These are phyloP conservation scores for Linderniella brevidens DNA, from an alignment of 257 asterid genomes.

Conservation along the genomic window DNA sequence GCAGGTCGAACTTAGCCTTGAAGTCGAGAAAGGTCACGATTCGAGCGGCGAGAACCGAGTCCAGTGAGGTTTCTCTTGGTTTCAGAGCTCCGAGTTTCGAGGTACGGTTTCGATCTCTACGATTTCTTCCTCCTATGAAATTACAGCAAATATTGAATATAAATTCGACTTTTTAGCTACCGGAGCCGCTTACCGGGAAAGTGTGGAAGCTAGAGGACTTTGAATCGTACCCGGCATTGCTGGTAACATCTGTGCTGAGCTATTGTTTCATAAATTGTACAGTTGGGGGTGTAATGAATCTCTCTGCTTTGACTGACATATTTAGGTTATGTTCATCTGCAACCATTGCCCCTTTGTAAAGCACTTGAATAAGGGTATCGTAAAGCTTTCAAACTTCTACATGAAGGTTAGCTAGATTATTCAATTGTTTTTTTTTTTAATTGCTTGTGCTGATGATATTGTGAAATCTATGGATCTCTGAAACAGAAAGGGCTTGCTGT, in stretches of 20 bases:
- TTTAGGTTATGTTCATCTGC: slow-evolving; percentile 78
- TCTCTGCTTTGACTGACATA: background rate
- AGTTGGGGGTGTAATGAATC: too few species aligned
- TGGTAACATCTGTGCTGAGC: slow-evolving; percentile 26
- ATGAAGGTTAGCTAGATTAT: slow-evolving; percentile 40
- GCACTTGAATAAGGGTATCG: slow-evolving; percentile 63
- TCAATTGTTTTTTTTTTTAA: slow-evolving; percentile 5
- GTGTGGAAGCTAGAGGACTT: slow-evolving; percentile 67
- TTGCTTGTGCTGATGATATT: background rate
- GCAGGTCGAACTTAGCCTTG: too few species aligned
- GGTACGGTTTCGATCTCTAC: slow-evolving; percentile 17
- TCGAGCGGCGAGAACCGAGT: slow-evolving; percentile 75
- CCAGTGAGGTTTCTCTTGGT: slow-evolving; percentile 55
- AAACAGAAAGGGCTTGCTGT: slow-evolving; percentile 90
- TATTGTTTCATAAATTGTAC: too few species aligned
- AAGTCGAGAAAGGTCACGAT: slow-evolving; percentile 31
- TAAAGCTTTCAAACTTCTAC: slow-evolving; percentile 68
- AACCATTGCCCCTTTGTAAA: slow-evolving; percentile 82
- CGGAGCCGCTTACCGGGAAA: slow-evolving; percentile 83
- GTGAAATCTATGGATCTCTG: slow-evolving; percentile 2
- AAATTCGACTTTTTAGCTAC: slow-evolving; percentile 21
- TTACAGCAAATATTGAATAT: too few species aligned
- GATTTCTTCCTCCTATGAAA: background rate
- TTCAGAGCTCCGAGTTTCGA: slow-evolving; percentile 72
- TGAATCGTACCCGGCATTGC: slow-evolving; percentile 64